Conservation (phyloP, 352 stramenopile species). For the Phytophthora pinifolia region DNA sequence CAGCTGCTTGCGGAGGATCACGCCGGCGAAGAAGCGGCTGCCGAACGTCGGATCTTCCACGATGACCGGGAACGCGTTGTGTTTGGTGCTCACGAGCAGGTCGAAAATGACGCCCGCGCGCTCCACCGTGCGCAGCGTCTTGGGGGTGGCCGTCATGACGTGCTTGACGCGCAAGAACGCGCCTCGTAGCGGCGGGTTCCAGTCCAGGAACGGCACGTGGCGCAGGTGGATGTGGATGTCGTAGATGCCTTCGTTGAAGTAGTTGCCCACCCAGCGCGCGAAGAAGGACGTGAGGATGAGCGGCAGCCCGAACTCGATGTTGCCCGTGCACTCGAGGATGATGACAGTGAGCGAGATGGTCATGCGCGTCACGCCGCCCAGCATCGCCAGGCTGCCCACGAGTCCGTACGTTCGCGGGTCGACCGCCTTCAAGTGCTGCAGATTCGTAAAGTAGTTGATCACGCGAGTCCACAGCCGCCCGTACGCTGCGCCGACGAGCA, state of each 20-base stretch:
- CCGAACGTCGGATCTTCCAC: slow-evolving; percentile 83
- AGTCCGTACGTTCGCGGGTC: slow-evolving; percentile 94
- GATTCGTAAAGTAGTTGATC: slow-evolving; percentile 75
- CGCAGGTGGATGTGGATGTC: slow-evolving; percentile 98
- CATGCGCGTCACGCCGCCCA: slow-evolving; percentile 97
- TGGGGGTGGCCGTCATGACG: slow-evolving; percentile 95
- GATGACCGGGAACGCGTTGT: slow-evolving; percentile 89
- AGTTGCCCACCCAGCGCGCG: slow-evolving; percentile 96
- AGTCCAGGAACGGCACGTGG: slow-evolving; percentile 78
- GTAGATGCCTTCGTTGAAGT: slow-evolving; percentile 99
- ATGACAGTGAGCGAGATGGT: slow-evolving; percentile 99
- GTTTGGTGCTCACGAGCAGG: slow-evolving; percentile 76
- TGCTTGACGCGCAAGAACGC: slow-evolving; percentile 85
- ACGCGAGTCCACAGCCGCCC: slow-evolving; percentile 88
- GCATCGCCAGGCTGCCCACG: slow-evolving; percentile 94
- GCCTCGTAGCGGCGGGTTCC: slow-evolving; percentile 64
- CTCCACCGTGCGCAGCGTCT: slow-evolving; percentile 93
- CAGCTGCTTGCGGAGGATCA: slow-evolving; percentile 83
- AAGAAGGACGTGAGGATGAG: slow-evolving; percentile 98
- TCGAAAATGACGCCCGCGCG: slow-evolving; percentile 93
- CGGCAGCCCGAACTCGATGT: slow-evolving; percentile 97
- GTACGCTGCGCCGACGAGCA: slow-evolving; percentile 95
- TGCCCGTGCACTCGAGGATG: slow-evolving; percentile 97
- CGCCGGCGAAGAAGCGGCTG: slow-evolving; percentile 78
- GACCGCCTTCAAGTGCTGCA: slow-evolving; percentile 60